Conservation (phyloP, 352 stramenopile genomes). For the Phytophthora chlamydospora region DNA sequence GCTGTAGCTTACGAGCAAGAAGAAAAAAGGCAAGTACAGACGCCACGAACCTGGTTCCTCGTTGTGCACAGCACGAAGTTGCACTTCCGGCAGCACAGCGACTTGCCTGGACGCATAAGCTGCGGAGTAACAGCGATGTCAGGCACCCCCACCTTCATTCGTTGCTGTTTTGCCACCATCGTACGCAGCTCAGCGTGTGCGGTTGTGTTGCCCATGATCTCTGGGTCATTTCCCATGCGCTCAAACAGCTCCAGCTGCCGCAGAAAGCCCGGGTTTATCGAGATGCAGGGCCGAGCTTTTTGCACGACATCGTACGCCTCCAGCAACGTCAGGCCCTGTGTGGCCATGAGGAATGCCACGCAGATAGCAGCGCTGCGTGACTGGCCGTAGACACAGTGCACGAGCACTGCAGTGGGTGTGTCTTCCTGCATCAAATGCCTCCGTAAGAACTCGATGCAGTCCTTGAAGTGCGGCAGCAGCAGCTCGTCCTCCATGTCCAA, state of each 20-base stretch:
- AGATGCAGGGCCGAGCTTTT: conserved; percentile 68
- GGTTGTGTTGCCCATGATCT: conserved; percentile 45
- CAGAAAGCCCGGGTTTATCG: conserved; percentile 81
- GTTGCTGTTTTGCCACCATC: conserved; percentile 46
- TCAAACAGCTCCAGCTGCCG: conserved; percentile 73
- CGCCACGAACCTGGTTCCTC: conserved; percentile 49
- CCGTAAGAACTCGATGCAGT: conserved; percentile 54
- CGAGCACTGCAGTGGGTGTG: conserved; percentile 38
- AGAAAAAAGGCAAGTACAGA: background rate
- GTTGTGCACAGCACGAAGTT: conserved; percentile 54
- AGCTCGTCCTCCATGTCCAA: conserved; percentile 82
- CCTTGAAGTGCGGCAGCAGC: conserved; percentile 63
- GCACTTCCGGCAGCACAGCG: conserved; percentile 64
- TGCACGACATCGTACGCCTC: conserved; percentile 69
- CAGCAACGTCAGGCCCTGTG: conserved; percentile 38
- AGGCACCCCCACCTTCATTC: conserved; percentile 32
- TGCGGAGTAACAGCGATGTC: conserved; percentile 39
- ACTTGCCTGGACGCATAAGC: conserved; percentile 20
- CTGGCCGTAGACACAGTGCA: conserved; percentile 86
- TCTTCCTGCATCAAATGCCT: conserved; percentile 16
- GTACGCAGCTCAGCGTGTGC: conserved; percentile 75
- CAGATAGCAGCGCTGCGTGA: conserved; percentile 76
- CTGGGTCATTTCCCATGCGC: conserved; percentile 54
- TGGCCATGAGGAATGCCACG: conserved; percentile 78
- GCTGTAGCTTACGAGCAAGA: no score